These are phyloP conservation scores for Beauveria caledonica DNA, from an alignment of 2,329 filamentous ascomycete genomes.

Conservation along the genomic window DNA sequence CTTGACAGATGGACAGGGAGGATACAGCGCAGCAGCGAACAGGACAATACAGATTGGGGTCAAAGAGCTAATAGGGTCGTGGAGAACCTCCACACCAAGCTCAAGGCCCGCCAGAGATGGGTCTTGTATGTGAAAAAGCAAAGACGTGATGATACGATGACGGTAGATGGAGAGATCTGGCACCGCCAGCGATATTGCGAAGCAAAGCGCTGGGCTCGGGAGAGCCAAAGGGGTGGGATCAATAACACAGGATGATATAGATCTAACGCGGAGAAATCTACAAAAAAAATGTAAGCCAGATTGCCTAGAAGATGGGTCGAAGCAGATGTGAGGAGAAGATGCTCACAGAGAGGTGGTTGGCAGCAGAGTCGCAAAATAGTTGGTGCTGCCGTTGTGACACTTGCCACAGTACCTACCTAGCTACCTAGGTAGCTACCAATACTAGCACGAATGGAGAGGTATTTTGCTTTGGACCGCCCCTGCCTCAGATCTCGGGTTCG, in stretches of 20 bases:
- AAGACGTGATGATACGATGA: not conserved
- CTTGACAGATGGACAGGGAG: not conserved
- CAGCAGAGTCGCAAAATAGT: not conserved
- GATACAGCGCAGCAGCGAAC: not conserved
- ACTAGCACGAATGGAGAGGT: not conserved
- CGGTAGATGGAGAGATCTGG: not conserved
- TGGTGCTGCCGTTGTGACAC: not conserved
- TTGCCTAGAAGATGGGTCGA: not conserved
- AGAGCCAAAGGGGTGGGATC: not conserved
- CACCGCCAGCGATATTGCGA: not conserved
- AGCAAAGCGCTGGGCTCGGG: not conserved
- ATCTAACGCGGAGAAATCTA: not conserved
- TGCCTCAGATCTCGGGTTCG: constrained; percentile 5
- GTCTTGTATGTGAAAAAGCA: not conserved
- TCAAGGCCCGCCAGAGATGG: constrained; percentile 6
- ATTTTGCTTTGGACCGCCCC: not conserved
- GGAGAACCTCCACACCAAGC: constrained; percentile 4
- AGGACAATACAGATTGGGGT: not conserved
- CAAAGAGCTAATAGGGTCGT: not conserved
- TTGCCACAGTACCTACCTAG: not conserved
- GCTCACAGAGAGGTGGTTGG: not conserved
- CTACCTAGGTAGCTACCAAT: not conserved
- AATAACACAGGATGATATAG: not conserved
- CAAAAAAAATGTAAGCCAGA: not conserved
- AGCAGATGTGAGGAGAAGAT: not conserved